Conservation (phyloP, 177 flowering plant species). For the Telopea speciosissima region DNA sequence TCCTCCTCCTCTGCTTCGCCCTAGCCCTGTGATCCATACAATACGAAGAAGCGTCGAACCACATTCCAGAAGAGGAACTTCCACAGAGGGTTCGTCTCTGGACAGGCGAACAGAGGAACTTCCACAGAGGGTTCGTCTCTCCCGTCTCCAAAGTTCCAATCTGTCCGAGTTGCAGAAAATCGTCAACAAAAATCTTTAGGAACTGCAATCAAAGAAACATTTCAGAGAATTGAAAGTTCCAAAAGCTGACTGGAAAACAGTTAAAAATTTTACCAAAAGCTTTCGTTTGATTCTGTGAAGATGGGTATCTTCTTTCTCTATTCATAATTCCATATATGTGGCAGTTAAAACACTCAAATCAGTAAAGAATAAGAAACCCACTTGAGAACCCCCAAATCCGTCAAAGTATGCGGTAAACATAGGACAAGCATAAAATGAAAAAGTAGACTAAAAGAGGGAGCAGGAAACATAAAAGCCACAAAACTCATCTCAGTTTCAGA, state of each 20-base stretch:
- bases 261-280: slow-evolving; percentile 1
- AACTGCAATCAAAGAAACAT: slow-evolving; percentile 41
- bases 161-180: slow-evolving; percentile 39
- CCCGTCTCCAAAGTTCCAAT: slow-evolving; percentile 24
- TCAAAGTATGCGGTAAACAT: slow-evolving; percentile 6
- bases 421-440: neutral
- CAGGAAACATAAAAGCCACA: neutral
- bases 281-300: neutral
- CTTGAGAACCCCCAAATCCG: slow-evolving; percentile 7
- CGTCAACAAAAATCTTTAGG: slow-evolving; percentile 30
- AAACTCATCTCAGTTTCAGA: neutral
- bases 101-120: slow-evolving; percentile 37
- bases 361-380: slow-evolving; percentile 8
- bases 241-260: neutral
- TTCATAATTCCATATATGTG: neutral
- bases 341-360: neutral
- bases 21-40: too few species aligned
- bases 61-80: too few species aligned
- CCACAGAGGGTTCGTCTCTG: too few species aligned
- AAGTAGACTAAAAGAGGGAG: neutral
- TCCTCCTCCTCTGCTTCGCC: too few species aligned
- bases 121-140: slow-evolving; percentile 30
- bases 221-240: slow-evolving; percentile 20
- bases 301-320: neutral
- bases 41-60: too few species aligned